A percentile compares a stretch with the other conserved stretches of the same genome.
phyloP scores from a whole-genome alignment of 2,329 filamentous ascomycete genomes.

The Pseudogymnoascus sp. region DNA sequence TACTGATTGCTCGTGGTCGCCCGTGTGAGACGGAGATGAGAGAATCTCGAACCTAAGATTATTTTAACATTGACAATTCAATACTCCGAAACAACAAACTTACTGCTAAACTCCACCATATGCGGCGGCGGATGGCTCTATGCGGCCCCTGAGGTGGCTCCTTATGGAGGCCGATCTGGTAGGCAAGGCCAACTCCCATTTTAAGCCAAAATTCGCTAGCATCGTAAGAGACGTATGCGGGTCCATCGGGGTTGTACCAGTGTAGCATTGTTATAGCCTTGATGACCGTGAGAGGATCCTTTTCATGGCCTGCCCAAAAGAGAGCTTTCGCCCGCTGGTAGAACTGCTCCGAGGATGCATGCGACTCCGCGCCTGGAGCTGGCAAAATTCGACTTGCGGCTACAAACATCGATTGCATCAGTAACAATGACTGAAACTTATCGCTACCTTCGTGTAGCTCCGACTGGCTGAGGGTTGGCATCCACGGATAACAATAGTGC shows the following conservation, averaged over 20 bases:
- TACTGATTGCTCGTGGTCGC: not conserved
- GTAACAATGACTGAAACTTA: not conserved
- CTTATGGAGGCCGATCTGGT: not conserved
- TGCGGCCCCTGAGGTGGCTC: not conserved
- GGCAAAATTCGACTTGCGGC: not conserved
- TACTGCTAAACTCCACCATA: slow-evolving; percentile 1
- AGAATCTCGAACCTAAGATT: not conserved
- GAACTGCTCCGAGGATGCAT: not conserved
- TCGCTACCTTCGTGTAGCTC: not conserved
- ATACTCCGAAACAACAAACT: not conserved
- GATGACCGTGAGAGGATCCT: slow-evolving; percentile 27
- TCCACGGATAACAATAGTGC: not conserved
- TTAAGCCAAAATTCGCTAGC: not conserved
- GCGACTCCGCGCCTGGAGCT: not conserved
- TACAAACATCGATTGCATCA: not conserved
- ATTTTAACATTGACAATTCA: not conserved
- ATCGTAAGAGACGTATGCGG: slow-evolving; percentile 25
- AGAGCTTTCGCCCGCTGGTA: slow-evolving; percentile 30
- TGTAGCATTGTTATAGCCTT: slow-evolving; percentile 29
- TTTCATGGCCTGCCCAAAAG: slow-evolving; percentile 30
- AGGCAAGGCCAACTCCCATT: not conserved
- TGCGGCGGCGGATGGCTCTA: not conserved
- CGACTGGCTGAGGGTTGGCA: not conserved
- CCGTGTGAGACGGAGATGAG: not conserved
- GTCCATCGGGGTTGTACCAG: slow-evolving; percentile 31